Evolutionary conservation across 148 eudicot species (phyloP).

Genomic region (Diospyros lotus): DNA sequence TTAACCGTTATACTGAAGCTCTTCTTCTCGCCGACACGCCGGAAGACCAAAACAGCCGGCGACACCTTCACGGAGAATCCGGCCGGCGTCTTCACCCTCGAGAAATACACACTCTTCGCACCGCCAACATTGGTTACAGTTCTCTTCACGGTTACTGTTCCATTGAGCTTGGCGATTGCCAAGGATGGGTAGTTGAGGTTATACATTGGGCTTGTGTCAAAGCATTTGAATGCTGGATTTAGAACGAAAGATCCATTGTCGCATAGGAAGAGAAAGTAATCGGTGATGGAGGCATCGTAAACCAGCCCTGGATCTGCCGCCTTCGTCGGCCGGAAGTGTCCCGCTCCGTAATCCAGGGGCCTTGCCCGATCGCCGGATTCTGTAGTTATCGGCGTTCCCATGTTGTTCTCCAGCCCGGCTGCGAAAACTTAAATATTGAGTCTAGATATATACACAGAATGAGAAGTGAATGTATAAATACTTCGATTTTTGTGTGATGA

Average conservation of each 20-base stretch:
- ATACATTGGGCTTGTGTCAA: not conserved
- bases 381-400: constrained; percentile 9
- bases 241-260: not conserved
- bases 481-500: no score
- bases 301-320: constrained; percentile 24
- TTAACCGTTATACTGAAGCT: constrained; percentile 53
- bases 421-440: not conserved
- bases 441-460: not conserved
- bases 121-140: constrained; percentile 19
- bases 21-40: constrained; percentile 47
- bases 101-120: constrained; percentile 36
- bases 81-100: constrained; percentile 40
- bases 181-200: constrained; percentile 22
- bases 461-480: no score
- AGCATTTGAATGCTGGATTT: constrained; percentile 9
- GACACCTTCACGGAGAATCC: constrained; percentile 51
- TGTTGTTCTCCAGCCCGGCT: constrained; percentile 14
- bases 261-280: constrained; percentile 21
- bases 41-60: constrained; percentile 46
- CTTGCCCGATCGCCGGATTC: not conserved
- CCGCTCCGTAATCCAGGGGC: constrained; percentile 19
- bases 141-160: constrained; percentile 6
- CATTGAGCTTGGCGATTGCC: constrained; percentile 11
- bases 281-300: constrained; percentile 9
- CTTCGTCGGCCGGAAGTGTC: constrained; percentile 13